These are phyloP conservation scores for Microbotryomycetes sp. DNA, from an alignment of 1,284 basidiomycete species.

Conservation along the genomic window DNA sequence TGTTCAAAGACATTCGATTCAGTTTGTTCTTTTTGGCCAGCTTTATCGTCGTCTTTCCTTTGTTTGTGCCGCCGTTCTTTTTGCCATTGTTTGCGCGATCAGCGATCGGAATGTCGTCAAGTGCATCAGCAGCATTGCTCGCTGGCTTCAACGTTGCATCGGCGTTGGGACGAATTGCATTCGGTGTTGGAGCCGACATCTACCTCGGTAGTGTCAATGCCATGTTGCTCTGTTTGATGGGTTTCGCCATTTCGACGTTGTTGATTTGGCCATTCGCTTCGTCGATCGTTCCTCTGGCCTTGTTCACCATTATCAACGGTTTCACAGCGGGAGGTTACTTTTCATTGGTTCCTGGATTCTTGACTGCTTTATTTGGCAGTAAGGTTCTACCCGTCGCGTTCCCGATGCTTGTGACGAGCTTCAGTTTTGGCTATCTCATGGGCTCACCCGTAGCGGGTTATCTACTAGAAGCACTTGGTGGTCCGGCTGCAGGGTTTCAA, in stretches of 20 bases:
- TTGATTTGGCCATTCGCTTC: slow-evolving; percentile 22
- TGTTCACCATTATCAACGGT: slow-evolving; percentile 24
- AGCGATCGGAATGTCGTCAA: slow-evolving; percentile 9
- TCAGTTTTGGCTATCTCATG: slow-evolving; percentile 11
- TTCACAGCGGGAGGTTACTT: slow-evolving; percentile 22
- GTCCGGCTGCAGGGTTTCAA: slow-evolving; percentile 4
- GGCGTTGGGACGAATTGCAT: slow-evolving; percentile 15
- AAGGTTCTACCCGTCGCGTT: slow-evolving; percentile 9
- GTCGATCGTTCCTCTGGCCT: not conserved
- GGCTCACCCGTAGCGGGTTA: slow-evolving; percentile 16
- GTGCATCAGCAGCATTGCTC: slow-evolving; percentile 10
- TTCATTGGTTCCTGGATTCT: slow-evolving; percentile 15
- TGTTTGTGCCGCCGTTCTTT: slow-evolving; percentile 19
- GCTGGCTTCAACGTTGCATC: slow-evolving; percentile 26
- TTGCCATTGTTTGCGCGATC: slow-evolving; percentile 20
- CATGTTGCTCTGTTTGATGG: slow-evolving; percentile 13
- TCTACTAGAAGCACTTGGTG: slow-evolving; percentile 18
- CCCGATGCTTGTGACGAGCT: slow-evolving; percentile 6
- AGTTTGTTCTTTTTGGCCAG: slow-evolving; percentile 15
- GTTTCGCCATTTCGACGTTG: slow-evolving; percentile 12
- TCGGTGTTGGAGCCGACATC: slow-evolving; percentile 20
- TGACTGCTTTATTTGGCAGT: slow-evolving; percentile 18
- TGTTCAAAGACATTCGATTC: slow-evolving; percentile 20
- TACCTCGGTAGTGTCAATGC: slow-evolving; percentile 23
- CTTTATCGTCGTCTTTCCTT: slow-evolving; percentile 22